A percentile compares a stretch with the other conserved stretches of the same genome.
These are phyloP conservation scores for Neonectria faginata DNA, from an alignment of 2,329 filamentous ascomycete genomes.

Conservation along the genomic window DNA sequence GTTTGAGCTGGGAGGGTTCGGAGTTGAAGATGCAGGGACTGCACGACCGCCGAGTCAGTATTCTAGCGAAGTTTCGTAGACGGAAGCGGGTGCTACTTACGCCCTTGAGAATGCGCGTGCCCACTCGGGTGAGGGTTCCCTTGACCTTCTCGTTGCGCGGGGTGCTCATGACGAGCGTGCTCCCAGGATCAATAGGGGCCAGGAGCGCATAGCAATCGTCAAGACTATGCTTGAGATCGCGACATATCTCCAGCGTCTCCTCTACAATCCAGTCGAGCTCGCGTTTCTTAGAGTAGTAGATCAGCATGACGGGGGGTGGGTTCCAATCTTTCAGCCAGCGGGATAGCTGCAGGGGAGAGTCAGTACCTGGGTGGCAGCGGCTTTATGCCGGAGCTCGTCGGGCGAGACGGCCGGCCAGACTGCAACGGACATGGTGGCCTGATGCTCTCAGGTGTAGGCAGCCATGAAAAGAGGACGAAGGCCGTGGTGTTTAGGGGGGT, in stretches of 20 bases:
- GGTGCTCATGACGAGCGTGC: constrained; percentile 90
- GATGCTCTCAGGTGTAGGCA: constrained; percentile 33
- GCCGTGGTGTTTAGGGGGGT: constrained; percentile 9
- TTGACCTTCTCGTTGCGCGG: constrained; percentile 90
- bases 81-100: constrained; percentile 62
- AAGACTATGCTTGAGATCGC: constrained; percentile 72
- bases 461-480: constrained; percentile 35
- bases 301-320: constrained; percentile 42
- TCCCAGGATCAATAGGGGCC: constrained; percentile 84
- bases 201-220: constrained; percentile 91
- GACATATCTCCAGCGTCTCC: constrained; percentile 62
- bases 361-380: constrained; percentile 64
- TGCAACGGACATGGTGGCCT: constrained; percentile 65
- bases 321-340: neutral
- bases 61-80: neutral
- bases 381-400: constrained; percentile 62
- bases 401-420: constrained; percentile 68
- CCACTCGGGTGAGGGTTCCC: constrained; percentile 89
- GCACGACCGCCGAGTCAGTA: constrained; percentile 12
- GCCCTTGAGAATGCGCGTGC: constrained; percentile 91
- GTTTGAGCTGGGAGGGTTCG: constrained; percentile 70
- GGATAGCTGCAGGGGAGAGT: neutral
- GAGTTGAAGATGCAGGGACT: constrained; percentile 83
- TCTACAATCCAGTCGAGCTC: constrained; percentile 67
- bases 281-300: constrained; percentile 54